Conservation (phyloP, 1,139 yeast genomes). For the Suhomyces choctaworum region DNA sequence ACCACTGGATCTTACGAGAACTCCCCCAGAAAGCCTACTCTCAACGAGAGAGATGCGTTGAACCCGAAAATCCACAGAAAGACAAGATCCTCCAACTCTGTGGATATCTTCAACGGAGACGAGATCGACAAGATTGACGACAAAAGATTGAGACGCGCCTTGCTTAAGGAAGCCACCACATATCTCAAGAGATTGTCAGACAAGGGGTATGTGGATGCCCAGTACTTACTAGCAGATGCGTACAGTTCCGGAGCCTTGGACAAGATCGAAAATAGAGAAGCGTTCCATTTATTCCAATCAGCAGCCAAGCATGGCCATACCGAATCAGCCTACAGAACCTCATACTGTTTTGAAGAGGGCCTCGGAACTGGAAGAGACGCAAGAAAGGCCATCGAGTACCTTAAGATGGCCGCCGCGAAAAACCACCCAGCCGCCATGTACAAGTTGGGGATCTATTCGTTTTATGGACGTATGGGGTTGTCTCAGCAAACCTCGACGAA, state of each 20-base stretch:
- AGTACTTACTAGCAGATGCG: conserved; percentile 85
- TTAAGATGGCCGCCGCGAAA: conserved; percentile 84
- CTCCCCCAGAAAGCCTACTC: conserved; percentile 26
- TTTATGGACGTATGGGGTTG: conserved; percentile 82
- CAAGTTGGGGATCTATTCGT: conserved; percentile 83
- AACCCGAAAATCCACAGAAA: conserved; percentile 17
- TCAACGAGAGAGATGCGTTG: conserved; percentile 17
- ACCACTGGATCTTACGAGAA: conserved; percentile 21
- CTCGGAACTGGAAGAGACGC: conserved; percentile 90
- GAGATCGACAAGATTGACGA: conserved; percentile 26
- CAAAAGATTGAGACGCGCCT: conserved; percentile 43
- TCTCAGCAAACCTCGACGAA: conserved; percentile 67
- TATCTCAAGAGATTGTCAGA: conserved; percentile 74
- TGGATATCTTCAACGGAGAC: conserved; percentile 21
- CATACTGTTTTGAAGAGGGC: conserved; percentile 91
- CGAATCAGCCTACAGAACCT: conserved; percentile 88
- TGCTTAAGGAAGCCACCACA: conserved; percentile 72
- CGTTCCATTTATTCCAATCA: conserved; percentile 73
- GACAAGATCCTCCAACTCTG: conserved; percentile 22
- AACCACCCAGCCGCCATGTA: conserved; percentile 97
- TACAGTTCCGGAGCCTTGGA: conserved; percentile 85
- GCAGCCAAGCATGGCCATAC: conserved; percentile 94
- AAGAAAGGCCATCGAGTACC: conserved; percentile 77
- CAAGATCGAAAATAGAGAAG: conserved; percentile 75
- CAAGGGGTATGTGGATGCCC: conserved; percentile 86